Base-by-base conservation (phyloP, 2,329 filamentous ascomycete genomes). In the Fusarium graminum region DNA sequence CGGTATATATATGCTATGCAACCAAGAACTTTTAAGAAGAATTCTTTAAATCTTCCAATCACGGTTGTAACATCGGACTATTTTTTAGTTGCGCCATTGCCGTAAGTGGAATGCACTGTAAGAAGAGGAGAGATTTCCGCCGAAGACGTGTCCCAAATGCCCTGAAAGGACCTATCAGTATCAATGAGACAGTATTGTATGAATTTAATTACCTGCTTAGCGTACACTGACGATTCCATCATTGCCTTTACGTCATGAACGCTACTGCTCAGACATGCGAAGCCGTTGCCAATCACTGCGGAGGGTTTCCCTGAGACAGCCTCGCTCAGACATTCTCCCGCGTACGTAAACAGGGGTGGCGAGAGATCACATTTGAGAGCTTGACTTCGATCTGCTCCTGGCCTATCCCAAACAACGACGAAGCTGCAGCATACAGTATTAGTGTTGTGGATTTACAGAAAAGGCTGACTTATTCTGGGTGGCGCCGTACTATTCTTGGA, bases 11-110 rank as follows among this genome's bases (percentile, higher is more conserved):
- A 10, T 7, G 16, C 16, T 36, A 36, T 17, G 10, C 4, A 34
- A 36, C n/a, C 4, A 4, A 9, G 4, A 36, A n/a, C 14, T n/a
- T 17, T 10, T 2, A 4, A n/a, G n/a, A n/a, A n/a, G n/a, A 17
- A 3, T 8, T 9, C 16, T 17, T 16, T 9, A n/a, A 17, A n/a
- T 9, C 7, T 10, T n/a, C 10, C 8, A 3, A 10, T 8, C 10
- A 5, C 3, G 16, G 7, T 1, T 17, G 16, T 10, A 4, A 10
- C n/a, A n/a, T 17, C 34, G 10, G 8, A 36, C 34, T 36, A 36
- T 10, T n/a, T 4, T 8, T 10, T 42, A 0, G 83, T 85, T 4
- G 82, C 82, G 11, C 26, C 26, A 13, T 5, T 32, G 22, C 39
- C 25, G 7, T 44, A 52, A 22, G 39, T 52, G 17, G 40, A 38